Conservation (phyloP, 768 basidiomycete genomes). For the Lactarius psammicola region DNA sequence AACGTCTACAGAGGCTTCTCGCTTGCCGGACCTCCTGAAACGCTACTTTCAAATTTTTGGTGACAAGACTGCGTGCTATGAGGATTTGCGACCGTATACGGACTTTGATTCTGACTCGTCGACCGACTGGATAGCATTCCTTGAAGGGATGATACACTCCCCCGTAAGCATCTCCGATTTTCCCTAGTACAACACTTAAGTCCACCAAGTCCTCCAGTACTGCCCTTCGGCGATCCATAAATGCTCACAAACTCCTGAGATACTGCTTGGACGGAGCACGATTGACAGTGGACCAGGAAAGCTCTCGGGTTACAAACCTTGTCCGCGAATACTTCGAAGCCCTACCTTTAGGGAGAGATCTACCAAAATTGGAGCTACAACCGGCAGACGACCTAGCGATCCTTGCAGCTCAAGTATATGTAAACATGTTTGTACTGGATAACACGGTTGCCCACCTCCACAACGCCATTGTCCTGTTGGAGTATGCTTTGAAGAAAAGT, state of each 20-base stretch:
- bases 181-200: conserved; percentile 6
- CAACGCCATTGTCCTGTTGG: conserved; percentile 63
- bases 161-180: conserved; percentile 41
- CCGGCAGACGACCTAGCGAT: conserved; percentile 84
- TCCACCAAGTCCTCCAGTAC: conserved; percentile 45
- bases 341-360: conserved; percentile 60
- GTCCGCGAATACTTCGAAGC: conserved; percentile 62
- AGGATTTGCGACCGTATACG: conserved; percentile 75
- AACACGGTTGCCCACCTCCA: conserved; percentile 58
- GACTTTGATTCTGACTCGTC: conserved; percentile 48
- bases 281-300: conserved; percentile 57
- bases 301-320: conserved; percentile 49
- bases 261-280: conserved; percentile 51
- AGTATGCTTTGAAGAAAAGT: conserved; percentile 69
- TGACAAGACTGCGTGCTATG: conserved; percentile 82
- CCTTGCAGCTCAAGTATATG: conserved; percentile 64
- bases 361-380: conserved; percentile 78
- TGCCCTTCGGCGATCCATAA: conserved; percentile 68
- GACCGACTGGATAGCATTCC: conserved; percentile 52
- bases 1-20: conserved; percentile 42
- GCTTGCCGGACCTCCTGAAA: conserved; percentile 51
- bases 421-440: conserved; percentile 60
- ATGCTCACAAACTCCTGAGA: conserved; percentile 72
- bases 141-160: conserved; percentile 46
- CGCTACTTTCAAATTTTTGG: conserved; percentile 71